Evolutionary conservation across 176 grass and related monocot genomes (phyloP).

Genomic region (Triticum turgidum): DNA sequence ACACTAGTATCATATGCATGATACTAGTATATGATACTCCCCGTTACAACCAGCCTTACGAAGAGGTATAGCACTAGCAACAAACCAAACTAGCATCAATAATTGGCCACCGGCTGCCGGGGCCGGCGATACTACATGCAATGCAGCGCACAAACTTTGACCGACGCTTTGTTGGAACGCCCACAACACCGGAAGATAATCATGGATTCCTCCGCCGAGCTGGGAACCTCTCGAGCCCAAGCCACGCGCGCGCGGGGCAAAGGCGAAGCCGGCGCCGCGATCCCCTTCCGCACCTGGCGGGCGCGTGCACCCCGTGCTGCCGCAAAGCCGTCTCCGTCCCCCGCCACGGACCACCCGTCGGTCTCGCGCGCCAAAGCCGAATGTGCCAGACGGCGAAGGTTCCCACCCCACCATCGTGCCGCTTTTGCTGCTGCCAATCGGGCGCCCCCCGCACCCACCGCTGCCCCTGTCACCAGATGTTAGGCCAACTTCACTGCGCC

Average conservation of each 20-base stretch:
- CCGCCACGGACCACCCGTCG: neutral
- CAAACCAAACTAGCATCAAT: neutral
- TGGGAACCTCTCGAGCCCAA: neutral
- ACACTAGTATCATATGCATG: too few species aligned
- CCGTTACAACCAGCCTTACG: too few species aligned
- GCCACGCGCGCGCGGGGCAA: neutral
- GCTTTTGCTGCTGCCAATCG: constrained; percentile 17
- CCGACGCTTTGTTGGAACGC: neutral
- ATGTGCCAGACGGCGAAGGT: neutral
- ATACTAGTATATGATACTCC: too few species aligned
- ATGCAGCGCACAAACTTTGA: neutral
- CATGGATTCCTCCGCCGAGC: neutral
- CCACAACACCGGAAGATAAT: neutral
- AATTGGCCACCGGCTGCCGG: neutral
- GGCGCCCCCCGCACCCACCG: neutral
- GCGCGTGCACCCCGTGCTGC: constrained; percentile 9
- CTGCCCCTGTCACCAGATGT: too few species aligned
- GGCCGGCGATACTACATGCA: neutral
- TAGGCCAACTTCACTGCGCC: too few species aligned
- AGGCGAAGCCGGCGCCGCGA: neutral
- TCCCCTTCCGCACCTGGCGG: neutral
- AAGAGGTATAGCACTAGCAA: too few species aligned
- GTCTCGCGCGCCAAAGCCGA: neutral
- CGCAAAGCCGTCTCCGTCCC: neutral
- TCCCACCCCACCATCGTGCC: neutral